Base-by-base conservation (phyloP, 2,329 filamentous ascomycete genomes). In the Fonsecaea multimorphosa region DNA sequence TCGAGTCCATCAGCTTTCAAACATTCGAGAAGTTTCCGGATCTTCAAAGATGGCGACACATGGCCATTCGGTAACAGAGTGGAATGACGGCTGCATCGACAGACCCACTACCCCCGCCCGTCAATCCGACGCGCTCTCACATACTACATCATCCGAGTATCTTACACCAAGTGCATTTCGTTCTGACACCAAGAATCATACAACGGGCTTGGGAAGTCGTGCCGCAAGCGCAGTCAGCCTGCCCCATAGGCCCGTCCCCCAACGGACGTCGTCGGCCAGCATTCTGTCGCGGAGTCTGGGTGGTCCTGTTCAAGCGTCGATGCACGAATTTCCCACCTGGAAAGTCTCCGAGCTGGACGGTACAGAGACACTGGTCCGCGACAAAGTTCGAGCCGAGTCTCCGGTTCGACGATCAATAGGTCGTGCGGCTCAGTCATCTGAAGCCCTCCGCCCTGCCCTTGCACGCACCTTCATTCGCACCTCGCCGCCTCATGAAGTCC, bases 381-480 rank as follows among this genome's bases (percentile, higher is more conserved):
- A 79, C 40, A 75, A 77, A 36, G 83, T 82, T 7, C 77, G 77
- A 36, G 81, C 82, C 27, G 74, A 77, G 34, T 85, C 83, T 22
- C 83, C 83, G 3, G 77, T 85, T 36, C 82, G 81, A 60, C 76
- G 80, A 53, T 73, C 78, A 36, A 76, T 78, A 38, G 73, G 75
- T 55, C 74, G 79, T 40, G 78, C 82, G 69, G 76, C 81, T 53
- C 74, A 80, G 34, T 77, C 77, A 12, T 79, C 81, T 54, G 78
- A 81, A 63, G 75, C 64, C 8, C 44, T 76, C 46, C 76, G 81
- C 58, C 76, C 78, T 58, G 73, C 80, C 62, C 80, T 81, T 27
- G 82, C 81, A 2, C 78, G 77, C 65, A 86, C 84, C 40, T 83
- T 83, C 67, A 76, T 83, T 59, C 79, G 83, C 52, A 76, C 78